A percentile compares a stretch with the other conserved stretches of the same genome.
Evolutionary conservation across 1,284 basidiomycete genomes (phyloP).

Genomic region (Cryptococcus wingfieldii): DNA sequence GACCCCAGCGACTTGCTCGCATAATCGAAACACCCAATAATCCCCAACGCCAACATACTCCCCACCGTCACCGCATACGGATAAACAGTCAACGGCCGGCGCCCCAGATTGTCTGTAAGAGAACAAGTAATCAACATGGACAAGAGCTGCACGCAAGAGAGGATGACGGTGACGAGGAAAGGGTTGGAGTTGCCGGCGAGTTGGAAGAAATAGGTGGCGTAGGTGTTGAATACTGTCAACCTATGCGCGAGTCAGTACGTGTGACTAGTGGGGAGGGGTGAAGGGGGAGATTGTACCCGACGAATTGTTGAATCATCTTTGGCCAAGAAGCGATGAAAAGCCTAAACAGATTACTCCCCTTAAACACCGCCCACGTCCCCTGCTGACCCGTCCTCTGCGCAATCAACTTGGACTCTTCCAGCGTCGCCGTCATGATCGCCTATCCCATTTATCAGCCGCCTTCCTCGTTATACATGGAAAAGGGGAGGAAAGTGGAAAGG

Average conservation of each 20-base stretch:
- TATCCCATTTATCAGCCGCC: neutral
- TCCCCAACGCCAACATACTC: constrained; percentile 26
- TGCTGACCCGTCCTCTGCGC: constrained; percentile 1
- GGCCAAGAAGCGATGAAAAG: constrained; percentile 17
- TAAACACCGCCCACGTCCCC: constrained; percentile 9
- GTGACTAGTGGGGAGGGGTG: neutral
- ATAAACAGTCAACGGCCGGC: constrained; percentile 27
- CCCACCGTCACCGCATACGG: constrained; percentile 21
- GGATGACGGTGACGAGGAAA: constrained; percentile 33
- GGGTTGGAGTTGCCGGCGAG: constrained; percentile 30
- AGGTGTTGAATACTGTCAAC: constrained; percentile 17
- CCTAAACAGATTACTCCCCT: constrained; percentile 11
- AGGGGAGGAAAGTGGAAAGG: too few species aligned
- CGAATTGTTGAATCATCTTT: constrained; percentile 22
- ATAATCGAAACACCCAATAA: constrained; percentile 32
- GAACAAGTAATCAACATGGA: constrained; percentile 12
- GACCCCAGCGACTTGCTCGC: constrained; percentile 18
- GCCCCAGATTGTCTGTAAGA: constrained; percentile 22
- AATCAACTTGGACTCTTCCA: constrained; percentile 9
- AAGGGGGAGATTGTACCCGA: neutral
- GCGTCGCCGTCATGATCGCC: constrained; percentile 13
- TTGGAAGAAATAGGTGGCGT: constrained; percentile 29
- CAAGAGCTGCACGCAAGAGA: constrained; percentile 27
- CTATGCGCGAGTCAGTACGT: neutral
- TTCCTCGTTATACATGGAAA: neutral